These are phyloP conservation scores for Epicoccum sorghinum DNA, from an alignment of 2,329 filamentous ascomycete genomes.

Conservation along the genomic window DNA sequence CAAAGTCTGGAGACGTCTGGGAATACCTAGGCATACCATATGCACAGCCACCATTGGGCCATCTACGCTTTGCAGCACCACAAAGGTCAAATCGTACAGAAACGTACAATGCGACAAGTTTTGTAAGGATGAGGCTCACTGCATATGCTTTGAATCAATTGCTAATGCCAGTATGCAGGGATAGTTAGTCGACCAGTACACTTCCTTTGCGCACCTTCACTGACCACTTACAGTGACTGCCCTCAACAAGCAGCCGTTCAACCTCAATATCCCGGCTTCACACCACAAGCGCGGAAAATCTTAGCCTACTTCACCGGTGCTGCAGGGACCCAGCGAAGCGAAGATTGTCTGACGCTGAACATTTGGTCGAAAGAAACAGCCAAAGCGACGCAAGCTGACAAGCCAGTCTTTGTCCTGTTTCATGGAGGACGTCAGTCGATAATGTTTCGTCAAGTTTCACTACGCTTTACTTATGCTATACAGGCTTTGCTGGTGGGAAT, in stretches of 20 bases:
- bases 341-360: slow-evolving; percentile 42
- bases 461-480: not conserved
- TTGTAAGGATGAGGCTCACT: slow-evolving; percentile 10
- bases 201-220: not conserved
- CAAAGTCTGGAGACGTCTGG: slow-evolving; percentile 23
- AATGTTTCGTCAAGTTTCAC: not conserved
- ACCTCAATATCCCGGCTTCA: slow-evolving; percentile 29
- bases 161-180: slow-evolving; percentile 9
- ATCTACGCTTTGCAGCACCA: slow-evolving; percentile 39
- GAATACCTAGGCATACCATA: slow-evolving; percentile 46
- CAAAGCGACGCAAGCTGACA: slow-evolving; percentile 24
- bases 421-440: slow-evolving; percentile 48
- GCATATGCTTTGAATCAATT: not conserved
- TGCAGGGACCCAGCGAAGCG: slow-evolving; percentile 26
- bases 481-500: slow-evolving; percentile 45
- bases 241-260: slow-evolving; percentile 27
- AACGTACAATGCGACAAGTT: slow-evolving; percentile 17
- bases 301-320: slow-evolving; percentile 26
- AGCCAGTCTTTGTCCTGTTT: slow-evolving; percentile 51
- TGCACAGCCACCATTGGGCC: slow-evolving; percentile 39
- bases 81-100: slow-evolving; percentile 18
- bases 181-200: slow-evolving; percentile 11
- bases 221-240: slow-evolving; percentile 25
- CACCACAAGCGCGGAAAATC: slow-evolving; percentile 25
- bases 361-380: slow-evolving; percentile 38